Evolutionary conservation across 768 basidiomycete species (phyloP).

Genomic region (Sarcodon aspratus): DNA sequence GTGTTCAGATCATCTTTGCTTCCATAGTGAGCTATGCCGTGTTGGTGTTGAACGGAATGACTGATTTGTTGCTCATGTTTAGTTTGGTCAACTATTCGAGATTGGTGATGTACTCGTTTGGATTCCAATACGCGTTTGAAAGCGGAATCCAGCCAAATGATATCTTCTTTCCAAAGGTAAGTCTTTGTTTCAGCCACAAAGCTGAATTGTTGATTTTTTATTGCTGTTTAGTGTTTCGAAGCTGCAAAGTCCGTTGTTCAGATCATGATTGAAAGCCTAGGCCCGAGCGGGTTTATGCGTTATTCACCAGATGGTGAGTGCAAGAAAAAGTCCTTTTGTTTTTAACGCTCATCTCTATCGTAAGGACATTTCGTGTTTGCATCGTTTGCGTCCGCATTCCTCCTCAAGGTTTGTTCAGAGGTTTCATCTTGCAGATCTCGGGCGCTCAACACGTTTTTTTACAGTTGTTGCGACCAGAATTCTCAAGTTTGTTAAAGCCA

Average conservation of each 20-base stretch:
- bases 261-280: constrained; percentile 52
- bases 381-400: constrained; percentile 73
- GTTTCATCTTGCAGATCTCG: not conserved
- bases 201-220: not conserved
- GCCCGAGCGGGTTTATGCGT: constrained; percentile 66
- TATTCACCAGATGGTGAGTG: constrained; percentile 64
- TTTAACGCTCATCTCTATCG: not conserved
- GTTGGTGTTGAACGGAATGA: constrained; percentile 1
- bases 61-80: not conserved
- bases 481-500: constrained; percentile 46
- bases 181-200: constrained; percentile 3
- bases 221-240: constrained; percentile 44
- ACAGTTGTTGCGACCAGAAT: constrained; percentile 68
- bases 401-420: constrained; percentile 49
- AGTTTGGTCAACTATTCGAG: constrained; percentile 71
- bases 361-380: constrained; percentile 69
- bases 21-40: constrained; percentile 54
- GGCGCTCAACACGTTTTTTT: not conserved
- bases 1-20: constrained; percentile 54
- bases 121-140: constrained; percentile 74
- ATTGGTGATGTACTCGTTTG: constrained; percentile 80
- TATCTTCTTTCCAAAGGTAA: constrained; percentile 58
- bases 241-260: constrained; percentile 58
- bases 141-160: constrained; percentile 52
- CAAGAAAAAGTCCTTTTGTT: not conserved